These are phyloP conservation scores for Xylariaceae sp. DNA, from an alignment of 2,329 filamentous ascomycete genomes.

Conservation along the genomic window DNA sequence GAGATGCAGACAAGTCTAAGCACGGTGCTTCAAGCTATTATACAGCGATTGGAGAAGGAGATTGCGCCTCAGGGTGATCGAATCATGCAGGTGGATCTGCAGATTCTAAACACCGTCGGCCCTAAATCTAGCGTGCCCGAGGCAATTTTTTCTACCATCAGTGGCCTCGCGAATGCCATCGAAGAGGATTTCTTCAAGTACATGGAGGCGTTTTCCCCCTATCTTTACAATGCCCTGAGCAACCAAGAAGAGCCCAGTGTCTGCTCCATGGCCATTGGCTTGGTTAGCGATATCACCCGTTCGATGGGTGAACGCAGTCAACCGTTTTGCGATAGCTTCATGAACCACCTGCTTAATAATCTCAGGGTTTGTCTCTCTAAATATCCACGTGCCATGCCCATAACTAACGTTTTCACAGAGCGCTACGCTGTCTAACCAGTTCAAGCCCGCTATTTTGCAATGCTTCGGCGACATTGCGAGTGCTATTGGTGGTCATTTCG, in stretches of 20 bases:
- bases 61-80: conserved; percentile 85
- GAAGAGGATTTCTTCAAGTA: conserved; percentile 94
- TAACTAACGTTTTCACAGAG: conserved; percentile 55
- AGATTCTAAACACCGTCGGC: conserved; percentile 71
- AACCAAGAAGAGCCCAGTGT: conserved; percentile 94
- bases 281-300: conserved; percentile 93
- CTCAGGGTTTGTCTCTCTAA: conserved; percentile 58
- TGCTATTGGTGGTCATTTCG: conserved; percentile 86
- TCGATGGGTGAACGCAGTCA: conserved; percentile 86
- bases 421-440: conserved; percentile 83
- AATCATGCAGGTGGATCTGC: conserved; percentile 86
- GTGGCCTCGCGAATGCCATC: conserved; percentile 83
- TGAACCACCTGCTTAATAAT: conserved; percentile 96
- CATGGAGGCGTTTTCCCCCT: conserved; percentile 92
- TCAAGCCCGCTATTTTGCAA: conserved; percentile 96
- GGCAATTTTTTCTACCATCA: conserved; percentile 86
- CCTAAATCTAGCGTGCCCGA: conserved; percentile 92
- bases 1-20: conserved; percentile 97
- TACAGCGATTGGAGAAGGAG: conserved; percentile 86
- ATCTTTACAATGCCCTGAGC: conserved; percentile 86
- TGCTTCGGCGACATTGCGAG: conserved; percentile 97
- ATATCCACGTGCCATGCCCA: conserved; percentile 3
- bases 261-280: conserved; percentile 94
- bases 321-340: conserved; percentile 94
- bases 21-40: conserved; percentile 86